These are phyloP conservation scores for Pyracantha coccinea DNA, from an alignment of 331 rosid species.

Conservation along the genomic window DNA sequence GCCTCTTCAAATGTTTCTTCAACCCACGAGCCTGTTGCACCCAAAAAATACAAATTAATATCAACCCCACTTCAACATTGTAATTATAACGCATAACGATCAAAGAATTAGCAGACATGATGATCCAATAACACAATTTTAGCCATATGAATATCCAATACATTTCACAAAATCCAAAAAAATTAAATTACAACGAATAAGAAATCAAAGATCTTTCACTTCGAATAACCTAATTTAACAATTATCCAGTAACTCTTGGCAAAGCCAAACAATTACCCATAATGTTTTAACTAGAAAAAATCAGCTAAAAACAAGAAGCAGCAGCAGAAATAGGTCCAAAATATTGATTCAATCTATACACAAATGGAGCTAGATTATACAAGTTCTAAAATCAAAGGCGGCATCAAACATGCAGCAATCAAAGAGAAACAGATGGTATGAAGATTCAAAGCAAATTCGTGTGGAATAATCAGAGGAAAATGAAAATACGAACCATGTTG, in stretches of 20 bases:
- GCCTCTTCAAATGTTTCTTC: constrained; percentile 31
- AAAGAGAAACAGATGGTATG: neutral
- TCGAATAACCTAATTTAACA: neutral
- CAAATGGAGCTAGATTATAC: neutral
- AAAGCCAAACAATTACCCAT: neutral
- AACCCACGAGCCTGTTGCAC: constrained; percentile 19
- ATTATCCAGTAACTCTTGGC: neutral
- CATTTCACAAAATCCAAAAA: neutral
- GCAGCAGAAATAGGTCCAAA: neutral
- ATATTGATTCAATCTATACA: neutral
- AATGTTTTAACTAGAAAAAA: neutral
- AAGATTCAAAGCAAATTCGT: neutral
- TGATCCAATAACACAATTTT: neutral
- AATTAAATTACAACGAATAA: neutral
- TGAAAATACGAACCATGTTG: neutral
- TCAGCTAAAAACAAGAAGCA: neutral
- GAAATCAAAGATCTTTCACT: neutral
- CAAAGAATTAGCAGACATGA: neutral
- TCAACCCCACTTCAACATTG: neutral
- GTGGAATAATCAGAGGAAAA: neutral
- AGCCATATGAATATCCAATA: neutral
- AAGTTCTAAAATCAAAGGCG: neutral
- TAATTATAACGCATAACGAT: neutral
- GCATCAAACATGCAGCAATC: neutral
- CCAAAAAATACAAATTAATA: neutral